A percentile compares a stretch with the other conserved stretches of the same genome.
Evolutionary conservation across 192 early-diverging fungal species (phyloP).

Genomic region (Jimgerdemannia lactiflua): DNA sequence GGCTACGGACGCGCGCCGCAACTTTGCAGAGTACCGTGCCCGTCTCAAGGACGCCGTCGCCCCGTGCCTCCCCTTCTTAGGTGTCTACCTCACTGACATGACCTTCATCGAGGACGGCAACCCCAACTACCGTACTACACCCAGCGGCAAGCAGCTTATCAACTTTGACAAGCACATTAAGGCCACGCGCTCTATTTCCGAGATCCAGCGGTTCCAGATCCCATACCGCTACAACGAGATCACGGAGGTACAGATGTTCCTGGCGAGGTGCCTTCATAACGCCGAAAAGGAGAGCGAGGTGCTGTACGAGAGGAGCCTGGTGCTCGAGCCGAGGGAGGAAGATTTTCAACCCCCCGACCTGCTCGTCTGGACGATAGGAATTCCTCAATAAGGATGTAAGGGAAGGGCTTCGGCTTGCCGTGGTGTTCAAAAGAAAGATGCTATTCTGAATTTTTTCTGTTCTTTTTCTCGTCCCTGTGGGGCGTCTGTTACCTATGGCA

Average conservation of each 20-base stretch:
- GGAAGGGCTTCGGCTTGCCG: too few relatives aligned
- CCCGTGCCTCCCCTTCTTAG: conserved; percentile 77
- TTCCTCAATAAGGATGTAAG: too few relatives aligned
- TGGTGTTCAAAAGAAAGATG: too few relatives aligned
- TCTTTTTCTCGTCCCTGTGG: too few relatives aligned
- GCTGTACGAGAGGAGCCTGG: conserved; percentile 75
- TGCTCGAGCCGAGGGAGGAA: conserved; percentile 66
- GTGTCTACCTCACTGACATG: conserved; percentile 77
- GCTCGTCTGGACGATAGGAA: too few relatives aligned
- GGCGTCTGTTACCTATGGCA: too few relatives aligned
- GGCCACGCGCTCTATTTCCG: conserved; percentile 57
- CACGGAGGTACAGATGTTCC: conserved; percentile 22
- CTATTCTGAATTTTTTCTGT: too few relatives aligned
- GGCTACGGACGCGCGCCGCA: conserved; percentile 61
- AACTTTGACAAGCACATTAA: conserved; percentile 83
- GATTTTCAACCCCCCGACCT: too few relatives aligned
- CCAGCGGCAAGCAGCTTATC: conserved; percentile 44
- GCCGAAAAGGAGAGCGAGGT: conserved; percentile 54
- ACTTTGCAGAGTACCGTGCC: conserved; percentile 57
- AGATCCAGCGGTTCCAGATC: conserved; percentile 75
- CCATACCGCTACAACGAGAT: conserved; percentile 45
- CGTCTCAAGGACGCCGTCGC: conserved; percentile 45
- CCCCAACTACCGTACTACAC: conserved; percentile 48
- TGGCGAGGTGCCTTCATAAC: conserved; percentile 59
- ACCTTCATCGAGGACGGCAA: conserved; percentile 88